phyloP scores from a whole-genome alignment of 2,329 filamentous ascomycete species.

The Cladosporium sp. region DNA sequence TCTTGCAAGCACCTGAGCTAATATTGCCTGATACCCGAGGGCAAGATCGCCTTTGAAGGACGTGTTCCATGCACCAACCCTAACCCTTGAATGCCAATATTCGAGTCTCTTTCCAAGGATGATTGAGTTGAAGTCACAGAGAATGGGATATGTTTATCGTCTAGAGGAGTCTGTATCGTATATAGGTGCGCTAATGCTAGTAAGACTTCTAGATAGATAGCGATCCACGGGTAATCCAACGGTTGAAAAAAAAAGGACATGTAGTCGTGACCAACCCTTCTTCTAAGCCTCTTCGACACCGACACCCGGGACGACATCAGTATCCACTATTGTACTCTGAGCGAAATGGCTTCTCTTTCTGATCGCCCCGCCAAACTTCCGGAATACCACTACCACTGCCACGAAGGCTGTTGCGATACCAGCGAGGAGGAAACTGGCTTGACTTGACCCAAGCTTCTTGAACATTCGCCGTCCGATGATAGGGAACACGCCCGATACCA shows the following conservation, averaged over 20 bases:
- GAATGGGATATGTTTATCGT: neutral
- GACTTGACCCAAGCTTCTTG: constrained; percentile 40
- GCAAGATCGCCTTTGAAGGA: neutral
- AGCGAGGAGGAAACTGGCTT: constrained; percentile 44
- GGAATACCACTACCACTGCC: neutral
- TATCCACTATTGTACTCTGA: neutral
- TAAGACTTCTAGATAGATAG: neutral
- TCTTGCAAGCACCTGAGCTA: neutral
- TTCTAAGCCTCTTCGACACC: neutral
- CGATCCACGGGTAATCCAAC: neutral
- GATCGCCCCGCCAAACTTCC: constrained; percentile 1
- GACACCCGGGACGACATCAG: neutral
- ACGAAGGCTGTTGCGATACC: constrained; percentile 42
- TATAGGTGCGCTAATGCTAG: neutral
- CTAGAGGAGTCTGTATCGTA: neutral
- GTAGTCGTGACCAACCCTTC: neutral
- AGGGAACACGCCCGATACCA: constrained; percentile 43
- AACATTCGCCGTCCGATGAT: constrained; percentile 46
- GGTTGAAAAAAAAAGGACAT: neutral
- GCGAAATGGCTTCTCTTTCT: constrained; percentile 1
- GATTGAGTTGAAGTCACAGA: neutral
- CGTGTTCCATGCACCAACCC: neutral
- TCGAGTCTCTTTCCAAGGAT: neutral
- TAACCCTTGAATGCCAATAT: neutral
- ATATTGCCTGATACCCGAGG: neutral